Evolutionary conservation across 768 basidiomycete genomes (phyloP).

Genomic region (Lentinula sp.): DNA sequence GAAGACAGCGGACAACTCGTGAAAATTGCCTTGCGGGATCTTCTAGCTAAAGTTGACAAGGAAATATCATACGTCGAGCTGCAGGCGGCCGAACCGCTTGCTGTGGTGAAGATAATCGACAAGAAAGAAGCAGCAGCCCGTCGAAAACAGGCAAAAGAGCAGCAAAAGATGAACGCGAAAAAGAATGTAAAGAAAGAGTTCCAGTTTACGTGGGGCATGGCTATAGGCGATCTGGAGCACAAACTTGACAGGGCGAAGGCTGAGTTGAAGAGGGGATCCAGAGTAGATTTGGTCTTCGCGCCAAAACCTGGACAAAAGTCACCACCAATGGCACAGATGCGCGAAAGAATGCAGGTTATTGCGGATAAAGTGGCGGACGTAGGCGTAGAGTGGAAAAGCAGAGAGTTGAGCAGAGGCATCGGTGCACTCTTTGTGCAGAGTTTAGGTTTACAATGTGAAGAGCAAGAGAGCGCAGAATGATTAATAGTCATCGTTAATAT

Average conservation of each 20-base stretch:
- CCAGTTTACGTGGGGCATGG: conserved; percentile 66
- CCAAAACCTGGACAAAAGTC: conserved; percentile 38
- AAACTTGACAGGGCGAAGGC: conserved; percentile 51
- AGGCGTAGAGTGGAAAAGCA: conserved; percentile 46
- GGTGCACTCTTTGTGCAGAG: conserved; percentile 38
- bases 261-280: conserved; percentile 54
- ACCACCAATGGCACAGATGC: conserved; percentile 34
- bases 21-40: conserved; percentile 25
- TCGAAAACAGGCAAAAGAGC: conserved; percentile 28
- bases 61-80: conserved; percentile 49
- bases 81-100: conserved; percentile 38
- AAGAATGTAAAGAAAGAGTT: conserved; percentile 51
- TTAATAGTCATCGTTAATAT: too few species aligned
- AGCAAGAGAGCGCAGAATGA: neutral
- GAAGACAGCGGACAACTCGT: conserved; percentile 33
- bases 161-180: conserved; percentile 25
- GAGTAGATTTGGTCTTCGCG: conserved; percentile 51
- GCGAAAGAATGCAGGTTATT: conserved; percentile 37
- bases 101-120: conserved; percentile 57
- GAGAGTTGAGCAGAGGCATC: conserved; percentile 17
- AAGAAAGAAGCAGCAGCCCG: conserved; percentile 35
- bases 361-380: conserved; percentile 38
- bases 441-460: conserved; percentile 3
- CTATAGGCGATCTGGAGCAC: conserved; percentile 52
- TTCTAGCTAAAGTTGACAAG: conserved; percentile 41